Evolutionary conservation across 1,284 basidiomycete species (phyloP).

Genomic region (Melampsora abietis-canadensis): DNA sequence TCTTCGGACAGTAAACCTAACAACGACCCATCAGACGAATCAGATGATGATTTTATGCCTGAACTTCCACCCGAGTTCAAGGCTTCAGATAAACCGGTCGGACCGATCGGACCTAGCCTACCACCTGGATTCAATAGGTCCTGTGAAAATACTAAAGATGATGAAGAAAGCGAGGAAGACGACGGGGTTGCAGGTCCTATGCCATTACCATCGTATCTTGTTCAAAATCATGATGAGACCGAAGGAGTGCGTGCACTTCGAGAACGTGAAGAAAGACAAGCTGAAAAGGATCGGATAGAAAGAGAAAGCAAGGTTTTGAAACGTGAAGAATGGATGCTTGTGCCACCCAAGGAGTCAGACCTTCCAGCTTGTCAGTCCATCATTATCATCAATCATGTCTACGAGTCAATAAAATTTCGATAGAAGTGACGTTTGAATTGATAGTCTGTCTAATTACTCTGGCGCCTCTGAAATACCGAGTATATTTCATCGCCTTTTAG

Average conservation of each 20-base stretch:
- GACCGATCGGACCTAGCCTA: conserved; percentile 24
- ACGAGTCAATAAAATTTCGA: conserved; percentile 6
- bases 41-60: conserved; percentile 36
- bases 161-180: conserved; percentile 13
- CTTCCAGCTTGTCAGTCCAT: conserved; percentile 66
- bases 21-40: conserved; percentile 7
- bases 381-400: conserved; percentile 9
- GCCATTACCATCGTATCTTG: conserved; percentile 26
- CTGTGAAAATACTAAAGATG: neutral
- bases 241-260: conserved; percentile 51
- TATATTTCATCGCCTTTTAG: conserved; percentile 50
- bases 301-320: conserved; percentile 55
- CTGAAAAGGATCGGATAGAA: conserved; percentile 60
- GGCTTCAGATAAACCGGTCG: neutral
- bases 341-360: conserved; percentile 74
- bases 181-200: conserved; percentile 9
- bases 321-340: conserved; percentile 92
- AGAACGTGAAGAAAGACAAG: conserved; percentile 62
- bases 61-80: conserved; percentile 14
- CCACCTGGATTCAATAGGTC: conserved; percentile 9
- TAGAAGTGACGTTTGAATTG: too few relatives aligned
- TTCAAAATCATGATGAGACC: neutral
- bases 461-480: neutral
- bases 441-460: neutral
- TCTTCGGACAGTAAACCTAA: neutral